Evolutionary conservation across 2,329 filamentous ascomycete species (phyloP).

Genomic region (Fusarium pseudonygamai): DNA sequence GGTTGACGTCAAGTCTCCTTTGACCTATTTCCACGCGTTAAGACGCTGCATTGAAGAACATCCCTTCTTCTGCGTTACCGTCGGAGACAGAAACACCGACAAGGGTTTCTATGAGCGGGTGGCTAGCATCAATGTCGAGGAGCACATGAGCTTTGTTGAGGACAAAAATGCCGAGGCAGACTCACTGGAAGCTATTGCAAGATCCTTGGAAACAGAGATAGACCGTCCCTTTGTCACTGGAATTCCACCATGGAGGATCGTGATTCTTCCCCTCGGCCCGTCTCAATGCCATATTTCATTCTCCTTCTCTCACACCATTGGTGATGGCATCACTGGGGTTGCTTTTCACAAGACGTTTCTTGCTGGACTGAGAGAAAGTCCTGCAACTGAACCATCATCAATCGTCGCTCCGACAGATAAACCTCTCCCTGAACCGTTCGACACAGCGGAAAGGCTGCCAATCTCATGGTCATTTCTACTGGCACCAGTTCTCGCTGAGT

Average conservation of each 20-base stretch:
- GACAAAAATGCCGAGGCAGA: neutral
- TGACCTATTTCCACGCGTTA: constrained; percentile 28
- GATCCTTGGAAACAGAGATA: constrained; percentile 17
- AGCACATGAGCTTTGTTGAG: constrained; percentile 30
- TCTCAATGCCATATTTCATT: constrained; percentile 35
- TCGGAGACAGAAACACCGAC: constrained; percentile 32
- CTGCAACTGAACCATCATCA: neutral
- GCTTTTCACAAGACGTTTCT: constrained; percentile 39
- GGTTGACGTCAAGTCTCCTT: constrained; percentile 1
- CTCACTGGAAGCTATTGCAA: constrained; percentile 10
- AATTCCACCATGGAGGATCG: constrained; percentile 38
- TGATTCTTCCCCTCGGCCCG: constrained; percentile 16
- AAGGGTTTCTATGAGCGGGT: constrained; percentile 37
- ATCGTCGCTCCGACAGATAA: constrained; percentile 6
- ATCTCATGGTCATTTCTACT: constrained; percentile 41
- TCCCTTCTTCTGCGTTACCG: constrained; percentile 33
- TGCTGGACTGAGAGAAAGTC: neutral
- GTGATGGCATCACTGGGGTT: constrained; percentile 35
- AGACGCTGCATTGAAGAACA: constrained; percentile 29
- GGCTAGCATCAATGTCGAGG: constrained; percentile 17
- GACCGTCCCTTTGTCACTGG: constrained; percentile 27
- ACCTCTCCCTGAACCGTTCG: constrained; percentile 29
- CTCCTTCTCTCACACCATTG: constrained; percentile 38
- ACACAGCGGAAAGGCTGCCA: constrained; percentile 34
- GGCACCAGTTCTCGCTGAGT: constrained; percentile 21